A percentile compares a stretch with the other conserved stretches of the same genome.
phyloP scores from a whole-genome alignment of 2,329 filamentous ascomycete genomes.

The Mollisiaceae sp. region DNA sequence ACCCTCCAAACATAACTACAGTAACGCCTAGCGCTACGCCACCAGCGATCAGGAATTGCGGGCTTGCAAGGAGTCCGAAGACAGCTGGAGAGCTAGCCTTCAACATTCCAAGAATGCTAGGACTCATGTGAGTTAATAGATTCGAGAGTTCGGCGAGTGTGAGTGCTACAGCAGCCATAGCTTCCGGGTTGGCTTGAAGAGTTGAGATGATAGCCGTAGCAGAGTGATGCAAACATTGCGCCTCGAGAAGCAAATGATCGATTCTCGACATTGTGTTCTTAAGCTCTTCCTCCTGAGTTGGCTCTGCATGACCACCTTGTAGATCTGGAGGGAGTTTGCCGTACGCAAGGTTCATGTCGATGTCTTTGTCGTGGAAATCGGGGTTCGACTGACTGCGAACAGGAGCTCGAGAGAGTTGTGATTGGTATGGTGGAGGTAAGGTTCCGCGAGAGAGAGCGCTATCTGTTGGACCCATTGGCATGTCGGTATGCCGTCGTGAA shows the following conservation, averaged over 20 bases:
- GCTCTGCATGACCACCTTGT: slow-evolving; percentile 12
- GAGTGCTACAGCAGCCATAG: slow-evolving; percentile 90
- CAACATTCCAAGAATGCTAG: slow-evolving; percentile 74
- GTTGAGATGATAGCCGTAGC: slow-evolving; percentile 83
- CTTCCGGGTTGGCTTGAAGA: slow-evolving; percentile 82
- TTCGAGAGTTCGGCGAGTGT: slow-evolving; percentile 90
- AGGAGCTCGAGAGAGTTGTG: slow-evolving; percentile 19
- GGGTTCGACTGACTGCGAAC: slow-evolving; percentile 36
- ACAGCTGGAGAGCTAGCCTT: slow-evolving; percentile 85
- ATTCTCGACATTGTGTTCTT: slow-evolving; percentile 74
- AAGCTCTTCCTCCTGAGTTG: slow-evolving; percentile 60
- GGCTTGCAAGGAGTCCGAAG: slow-evolving; percentile 83
- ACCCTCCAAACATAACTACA: slow-evolving; percentile 92
- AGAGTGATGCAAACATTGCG: slow-evolving; percentile 85
- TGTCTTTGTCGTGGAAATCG: slow-evolving; percentile 49
- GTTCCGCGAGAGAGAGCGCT: slow-evolving; percentile 25
- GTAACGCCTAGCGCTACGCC: slow-evolving; percentile 92
- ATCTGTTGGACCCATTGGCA: slow-evolving; percentile 20
- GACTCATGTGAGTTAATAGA: slow-evolving; percentile 82
- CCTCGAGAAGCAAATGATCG: slow-evolving; percentile 81
- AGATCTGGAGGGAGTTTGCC: slow-evolving; percentile 79
- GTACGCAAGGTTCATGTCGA: slow-evolving; percentile 93
- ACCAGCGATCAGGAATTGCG: slow-evolving; percentile 92
- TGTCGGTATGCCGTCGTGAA: slow-evolving; percentile 38
- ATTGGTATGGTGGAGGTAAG: slow-evolving; percentile 31